Conservation (phyloP, 1,139 yeast genomes). For the Sugiyamaella pinicola region DNA sequence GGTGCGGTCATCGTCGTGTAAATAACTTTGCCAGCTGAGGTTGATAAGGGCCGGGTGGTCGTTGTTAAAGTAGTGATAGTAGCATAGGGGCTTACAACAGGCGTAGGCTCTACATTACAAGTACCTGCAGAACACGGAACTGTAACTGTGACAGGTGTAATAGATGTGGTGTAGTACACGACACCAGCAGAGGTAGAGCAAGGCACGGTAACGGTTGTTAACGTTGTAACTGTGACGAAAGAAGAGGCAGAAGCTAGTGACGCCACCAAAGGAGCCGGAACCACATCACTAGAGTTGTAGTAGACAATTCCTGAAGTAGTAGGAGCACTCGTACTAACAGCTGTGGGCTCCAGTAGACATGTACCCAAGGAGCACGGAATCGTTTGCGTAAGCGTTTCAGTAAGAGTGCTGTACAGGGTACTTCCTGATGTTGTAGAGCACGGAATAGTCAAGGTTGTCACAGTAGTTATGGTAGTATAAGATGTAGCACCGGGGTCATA, state of each 20-base stretch:
- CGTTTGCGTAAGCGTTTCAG: constrained; percentile 16
- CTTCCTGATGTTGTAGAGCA: constrained; percentile 17
- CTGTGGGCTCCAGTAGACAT: not conserved
- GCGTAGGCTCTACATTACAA: not conserved
- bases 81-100: not conserved
- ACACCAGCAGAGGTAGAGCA: constrained; percentile 14
- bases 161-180: constrained; percentile 12
- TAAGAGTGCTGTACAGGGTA: constrained; percentile 8
- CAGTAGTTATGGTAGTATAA: constrained; percentile 1
- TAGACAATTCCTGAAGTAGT: not conserved
- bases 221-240: constrained; percentile 9
- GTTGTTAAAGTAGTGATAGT: constrained; percentile 4
- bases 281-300: not conserved
- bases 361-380: constrained; percentile 11
- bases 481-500: not conserved
- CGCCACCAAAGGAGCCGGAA: not conserved
- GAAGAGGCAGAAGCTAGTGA: not conserved
- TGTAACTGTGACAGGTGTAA: constrained; percentile 18
- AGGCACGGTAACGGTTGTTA: constrained; percentile 23
- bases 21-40: not conserved
- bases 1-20: not conserved
- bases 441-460: constrained; percentile 17
- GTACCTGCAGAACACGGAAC: constrained; percentile 19
- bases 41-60: not conserved
- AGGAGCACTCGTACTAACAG: not conserved